Base-by-base conservation (phyloP, 768 basidiomycete genomes). In the Trichaptum fuscoviolaceum region DNA sequence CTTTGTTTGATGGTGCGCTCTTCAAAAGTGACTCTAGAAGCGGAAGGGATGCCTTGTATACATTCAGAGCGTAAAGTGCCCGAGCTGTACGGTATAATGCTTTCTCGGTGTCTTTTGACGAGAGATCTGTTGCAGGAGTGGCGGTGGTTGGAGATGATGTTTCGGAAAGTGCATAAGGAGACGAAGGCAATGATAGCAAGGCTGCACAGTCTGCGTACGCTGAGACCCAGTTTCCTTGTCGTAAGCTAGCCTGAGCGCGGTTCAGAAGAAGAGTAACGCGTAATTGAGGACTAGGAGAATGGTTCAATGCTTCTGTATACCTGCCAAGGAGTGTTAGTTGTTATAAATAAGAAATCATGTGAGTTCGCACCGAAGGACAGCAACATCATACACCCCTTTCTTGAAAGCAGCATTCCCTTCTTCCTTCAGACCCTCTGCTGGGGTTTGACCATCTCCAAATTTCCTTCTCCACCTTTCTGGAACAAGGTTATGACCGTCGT, bases 171-270 rank as follows among this genome's bases (percentile, higher is more conserved):
- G 61, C 57, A 34, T 26, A 25, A 4, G 66, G 20, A 7, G 63
- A n/a, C 26, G 61, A 67, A 24, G 25, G 34, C 20, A 27, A 27
- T 8, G 27, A 35, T 1, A 75, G 58, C 18, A 73, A 68, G 17
- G 25, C 20, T 8, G 71, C 62, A 18, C 72, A 71, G 65, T 78
- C 77, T 15, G 63, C 61, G 7, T 68, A 27, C 10, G 76, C 75
- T 12, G 72, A 70, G 3, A 68, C 65, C 59, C 66, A 72, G 36
- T 67, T 73, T 7, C 66, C 66, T 7, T 75, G 65, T 6, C 67
- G 68, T 7, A 76, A 66, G 57, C 71, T 73, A 1, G 70, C 68
- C 57, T 73, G 71, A 1, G 77, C 66, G 1, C 77, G 72, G 63
- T 78, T 78, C 18, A 76, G 70, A 2, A 64, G 72, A 1, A 76